Conservation (phyloP, 805 yeast species). For the Candida manassasensis region DNA sequence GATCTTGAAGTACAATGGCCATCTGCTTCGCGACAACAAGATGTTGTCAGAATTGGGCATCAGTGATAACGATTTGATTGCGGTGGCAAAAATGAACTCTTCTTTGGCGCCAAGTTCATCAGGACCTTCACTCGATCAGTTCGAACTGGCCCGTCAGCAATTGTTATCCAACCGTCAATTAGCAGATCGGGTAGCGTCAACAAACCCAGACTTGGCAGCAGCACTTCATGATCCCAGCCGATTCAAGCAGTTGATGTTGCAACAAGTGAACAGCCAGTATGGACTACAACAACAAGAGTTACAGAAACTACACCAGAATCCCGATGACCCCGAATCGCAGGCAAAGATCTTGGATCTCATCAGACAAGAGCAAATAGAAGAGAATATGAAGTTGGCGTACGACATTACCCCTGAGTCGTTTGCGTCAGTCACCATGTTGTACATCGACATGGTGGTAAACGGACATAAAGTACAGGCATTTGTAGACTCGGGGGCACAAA, state of each 20-base stretch:
- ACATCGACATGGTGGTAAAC: conserved; percentile 71
- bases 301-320: conserved; percentile 51
- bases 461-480: conserved; percentile 83
- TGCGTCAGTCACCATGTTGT: conserved; percentile 78
- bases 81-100: conserved; percentile 26
- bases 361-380: conserved; percentile 69
- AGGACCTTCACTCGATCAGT: conserved; percentile 19
- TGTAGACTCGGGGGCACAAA: conserved; percentile 95
- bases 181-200: conserved; percentile 28
- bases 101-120: neutral
- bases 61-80: conserved; percentile 55
- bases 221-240: conserved; percentile 43
- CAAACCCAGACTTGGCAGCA: conserved; percentile 46
- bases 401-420: conserved; percentile 91
- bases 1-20: conserved; percentile 45
- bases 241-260: conserved; percentile 40
- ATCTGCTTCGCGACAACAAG: conserved; percentile 26
- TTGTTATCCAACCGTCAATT: conserved; percentile 38
- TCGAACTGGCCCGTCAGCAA: conserved; percentile 49
- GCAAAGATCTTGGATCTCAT: conserved; percentile 61
- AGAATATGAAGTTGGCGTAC: conserved; percentile 71
- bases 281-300: conserved; percentile 39
- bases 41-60: conserved; percentile 46
- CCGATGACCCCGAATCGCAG: conserved; percentile 68
- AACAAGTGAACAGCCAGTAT: conserved; percentile 17